Conservation (phyloP, 768 basidiomycete genomes). For the Boletus eberwhitei region DNA sequence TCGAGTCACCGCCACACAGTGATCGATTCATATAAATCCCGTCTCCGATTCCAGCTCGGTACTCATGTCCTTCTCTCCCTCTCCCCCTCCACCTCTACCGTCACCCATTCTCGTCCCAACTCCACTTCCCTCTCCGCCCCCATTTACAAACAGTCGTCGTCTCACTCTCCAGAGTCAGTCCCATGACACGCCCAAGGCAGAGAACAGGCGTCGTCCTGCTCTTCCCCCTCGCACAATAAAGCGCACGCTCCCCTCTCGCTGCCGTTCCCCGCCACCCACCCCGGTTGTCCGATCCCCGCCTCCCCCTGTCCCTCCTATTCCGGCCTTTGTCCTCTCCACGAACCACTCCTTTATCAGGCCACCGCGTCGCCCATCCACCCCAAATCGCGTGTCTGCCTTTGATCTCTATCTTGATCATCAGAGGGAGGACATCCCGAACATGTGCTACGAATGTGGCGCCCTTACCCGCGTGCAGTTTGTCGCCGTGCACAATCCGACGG, state of each 20-base stretch:
- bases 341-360: slow-evolving; percentile 30
- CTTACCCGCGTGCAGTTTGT: slow-evolving; percentile 53
- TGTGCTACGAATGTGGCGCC: slow-evolving; percentile 21
- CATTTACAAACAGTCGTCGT: neutral
- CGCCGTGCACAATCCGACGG: slow-evolving; percentile 37
- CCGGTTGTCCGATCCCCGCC: slow-evolving; percentile 41
- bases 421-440: neutral
- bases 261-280: slow-evolving; percentile 51
- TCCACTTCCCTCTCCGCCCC: too few species aligned
- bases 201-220: neutral
- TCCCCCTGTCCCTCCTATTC: slow-evolving; percentile 58
- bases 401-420: slow-evolving; percentile 4
- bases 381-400: neutral
- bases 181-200: neutral
- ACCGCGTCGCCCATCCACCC: neutral
- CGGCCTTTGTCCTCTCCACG: slow-evolving; percentile 40
- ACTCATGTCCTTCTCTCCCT: too few species aligned
- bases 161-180: neutral
- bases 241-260: slow-evolving; percentile 37
- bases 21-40: too few species aligned
- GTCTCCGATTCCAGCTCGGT: too few species aligned
- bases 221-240: slow-evolving; percentile 23
- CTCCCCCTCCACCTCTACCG: too few species aligned
- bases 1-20: slow-evolving; percentile 6
- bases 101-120: too few species aligned